Base-by-base conservation (phyloP, 441 rosid genomes). In the Viola pubescens region DNA sequence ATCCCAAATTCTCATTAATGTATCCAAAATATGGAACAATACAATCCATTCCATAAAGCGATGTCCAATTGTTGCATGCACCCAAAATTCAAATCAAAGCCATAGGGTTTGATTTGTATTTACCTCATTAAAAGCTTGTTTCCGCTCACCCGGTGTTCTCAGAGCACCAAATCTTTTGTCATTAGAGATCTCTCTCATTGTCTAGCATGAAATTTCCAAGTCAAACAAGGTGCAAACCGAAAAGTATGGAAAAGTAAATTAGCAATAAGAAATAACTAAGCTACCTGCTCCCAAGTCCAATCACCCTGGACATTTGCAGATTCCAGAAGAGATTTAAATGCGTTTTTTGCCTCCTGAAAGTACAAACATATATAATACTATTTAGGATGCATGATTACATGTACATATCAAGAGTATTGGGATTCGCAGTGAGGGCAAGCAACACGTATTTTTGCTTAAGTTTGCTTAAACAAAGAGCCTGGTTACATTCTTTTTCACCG, bases 241-340 rank as follows among this genome's bases (percentile, higher is more conserved):
- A 59, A 16, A 26, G 6, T 63, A 72, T 44, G 52, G 59, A 71
- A 59, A 58, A 14, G 45, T 5, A 63, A 43, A 64, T 58, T 16
- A 57, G 42, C 43, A 39, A 60, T 55, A 51, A 58, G 43, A 59
- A 37, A 60, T 43, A 52, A 52, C 46, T 42, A 45, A 14, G 63
- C 56, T 83, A 92, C 98, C 97, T 94, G 99, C 76, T 94, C 99
- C 99, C 99, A 94, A 40, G 94, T 88, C 97, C 96, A 94, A 70
- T 94, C 99, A 49, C 96, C 83, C 63, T 79, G 94, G 66, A 94
- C 95, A 62, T 85, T 86, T 52, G 76, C 87, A 54, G 91, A 86
- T 70, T 94, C 96, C 64, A 94, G 78, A 58, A 94, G 97, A 59
- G 83, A 78, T 80, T 94, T 94, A 77, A 94, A 94, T 68, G 96